Percentiles rank a stretch among this genome's conserved stretches.
These are phyloP conservation scores for Pseudogymnoascus sp. DNA, from an alignment of 2,329 filamentous ascomycete genomes.

Conservation along the genomic window DNA sequence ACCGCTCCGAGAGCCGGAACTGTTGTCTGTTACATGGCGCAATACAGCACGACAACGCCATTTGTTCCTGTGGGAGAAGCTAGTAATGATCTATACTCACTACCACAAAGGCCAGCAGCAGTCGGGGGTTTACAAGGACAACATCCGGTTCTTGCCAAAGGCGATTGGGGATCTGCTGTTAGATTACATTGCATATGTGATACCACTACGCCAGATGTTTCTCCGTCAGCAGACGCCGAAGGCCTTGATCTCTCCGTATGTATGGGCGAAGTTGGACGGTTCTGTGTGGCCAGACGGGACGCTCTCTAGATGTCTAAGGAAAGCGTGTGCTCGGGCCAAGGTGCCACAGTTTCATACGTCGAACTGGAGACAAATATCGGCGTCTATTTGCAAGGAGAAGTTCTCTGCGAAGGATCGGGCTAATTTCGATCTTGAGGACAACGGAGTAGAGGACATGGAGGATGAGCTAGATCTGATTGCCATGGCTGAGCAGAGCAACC, in stretches of 20 bases:
- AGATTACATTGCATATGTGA: slow-evolving; percentile 11
- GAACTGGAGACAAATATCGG: too few relatives aligned
- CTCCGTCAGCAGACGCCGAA: not conserved
- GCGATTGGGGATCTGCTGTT: slow-evolving; percentile 15
- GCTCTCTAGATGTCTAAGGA: slow-evolving; percentile 7
- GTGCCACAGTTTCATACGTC: too few relatives aligned
- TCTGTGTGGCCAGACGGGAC: slow-evolving; percentile 9
- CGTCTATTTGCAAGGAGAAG: too few relatives aligned
- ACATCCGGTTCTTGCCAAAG: slow-evolving; percentile 14
- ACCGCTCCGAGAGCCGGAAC: slow-evolving; percentile 9
- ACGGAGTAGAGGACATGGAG: too few relatives aligned
- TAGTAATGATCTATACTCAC: slow-evolving; percentile 15
- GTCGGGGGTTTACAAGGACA: slow-evolving; percentile 14
- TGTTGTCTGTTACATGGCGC: slow-evolving; percentile 12
- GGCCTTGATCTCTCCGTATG: not conserved
- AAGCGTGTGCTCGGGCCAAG: slow-evolving; percentile 8
- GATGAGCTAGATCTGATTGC: too few relatives aligned
- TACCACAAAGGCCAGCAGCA: slow-evolving; percentile 18
- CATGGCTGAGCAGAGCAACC: too few relatives aligned
- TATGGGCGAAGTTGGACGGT: slow-evolving; percentile 10
- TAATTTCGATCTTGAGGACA: too few relatives aligned
- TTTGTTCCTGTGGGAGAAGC: slow-evolving; percentile 13
- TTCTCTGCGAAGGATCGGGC: too few relatives aligned
- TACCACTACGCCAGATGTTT: slow-evolving; percentile 12
- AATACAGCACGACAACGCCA: slow-evolving; percentile 9